phyloP scores from a whole-genome alignment of 179 eudicot genomes.

The Spergularia azorica region DNA sequence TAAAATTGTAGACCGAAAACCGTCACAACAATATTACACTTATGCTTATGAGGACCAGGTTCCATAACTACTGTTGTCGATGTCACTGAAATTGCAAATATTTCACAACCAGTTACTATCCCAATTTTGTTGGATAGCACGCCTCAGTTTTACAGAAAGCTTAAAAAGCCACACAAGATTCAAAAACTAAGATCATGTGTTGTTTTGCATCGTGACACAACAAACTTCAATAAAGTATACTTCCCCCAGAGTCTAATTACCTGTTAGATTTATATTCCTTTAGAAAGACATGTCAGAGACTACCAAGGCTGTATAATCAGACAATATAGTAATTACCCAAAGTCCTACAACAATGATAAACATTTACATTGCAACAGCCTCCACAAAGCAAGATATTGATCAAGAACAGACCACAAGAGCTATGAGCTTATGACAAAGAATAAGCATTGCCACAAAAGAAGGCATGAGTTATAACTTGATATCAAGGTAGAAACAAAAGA shows the following conservation, averaged over 20 bases:
- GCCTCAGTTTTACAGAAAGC: not conserved
- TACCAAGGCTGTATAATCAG: not conserved
- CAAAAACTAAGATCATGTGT: not conserved
- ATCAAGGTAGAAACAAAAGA: not conserved
- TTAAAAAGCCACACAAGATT: not conserved
- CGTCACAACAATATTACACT: not conserved
- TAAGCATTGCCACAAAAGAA: too few relatives aligned
- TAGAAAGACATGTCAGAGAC: not conserved
- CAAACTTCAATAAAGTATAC: not conserved
- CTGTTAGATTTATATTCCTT: too few relatives aligned
- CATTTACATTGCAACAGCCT: not conserved
- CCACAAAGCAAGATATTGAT: not conserved
- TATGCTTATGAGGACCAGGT: not conserved
- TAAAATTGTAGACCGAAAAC: not conserved
- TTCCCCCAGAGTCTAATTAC: not conserved
- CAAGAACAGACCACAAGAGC: too few relatives aligned
- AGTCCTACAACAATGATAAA: not conserved
- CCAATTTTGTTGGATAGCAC: not conserved
- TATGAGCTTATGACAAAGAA: too few relatives aligned
- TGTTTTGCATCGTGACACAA: not conserved
- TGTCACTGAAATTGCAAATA: not conserved
- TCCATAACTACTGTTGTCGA: not conserved
- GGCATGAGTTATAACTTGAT: not conserved
- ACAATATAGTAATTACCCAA: not conserved
- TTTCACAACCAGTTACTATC: not conserved